Percentiles rank a stretch among this genome's conserved stretches.
phyloP scores from a whole-genome alignment of 495 filamentous ascomycete species.

The Penicillium cosmopolitanum region DNA sequence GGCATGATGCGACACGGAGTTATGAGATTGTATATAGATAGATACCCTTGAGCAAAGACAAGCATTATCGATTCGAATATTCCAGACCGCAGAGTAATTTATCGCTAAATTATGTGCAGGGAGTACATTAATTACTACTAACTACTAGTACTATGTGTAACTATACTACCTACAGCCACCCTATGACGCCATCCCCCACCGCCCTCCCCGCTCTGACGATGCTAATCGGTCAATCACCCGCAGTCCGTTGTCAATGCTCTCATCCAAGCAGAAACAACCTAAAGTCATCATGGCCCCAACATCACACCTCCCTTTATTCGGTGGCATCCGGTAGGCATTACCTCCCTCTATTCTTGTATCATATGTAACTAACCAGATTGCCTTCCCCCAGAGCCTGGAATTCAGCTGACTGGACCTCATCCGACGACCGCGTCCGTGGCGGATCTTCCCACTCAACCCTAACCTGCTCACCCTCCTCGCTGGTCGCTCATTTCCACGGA shows the following conservation, averaged over 20 bases:
- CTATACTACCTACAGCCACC: background rate
- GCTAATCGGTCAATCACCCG: background rate
- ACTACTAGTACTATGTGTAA: too few species aligned
- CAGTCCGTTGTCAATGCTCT: background rate
- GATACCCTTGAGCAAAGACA: slow-evolving; percentile 24
- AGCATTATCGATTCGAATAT: background rate
- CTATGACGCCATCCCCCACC: slow-evolving; percentile 25
- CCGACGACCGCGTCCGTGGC: slow-evolving; percentile 75
- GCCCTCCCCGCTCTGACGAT: slow-evolving; percentile 16
- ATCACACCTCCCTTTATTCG: slow-evolving; percentile 25
- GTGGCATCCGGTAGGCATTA: slow-evolving; percentile 18
- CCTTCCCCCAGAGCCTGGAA: slow-evolving; percentile 43
- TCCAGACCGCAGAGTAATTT: background rate
- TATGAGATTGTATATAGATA: slow-evolving; percentile 25
- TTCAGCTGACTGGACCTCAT: slow-evolving; percentile 61
- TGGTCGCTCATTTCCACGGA: slow-evolving; percentile 60
- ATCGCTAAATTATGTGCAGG: too few species aligned
- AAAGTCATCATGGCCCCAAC: slow-evolving; percentile 17
- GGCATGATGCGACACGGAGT: slow-evolving; percentile 12
- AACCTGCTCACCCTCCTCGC: slow-evolving; percentile 23
- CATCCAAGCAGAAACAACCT: slow-evolving; percentile 9
- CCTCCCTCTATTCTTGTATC: background rate
- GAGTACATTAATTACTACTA: too few species aligned
- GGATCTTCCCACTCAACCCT: slow-evolving; percentile 65
- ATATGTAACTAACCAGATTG: background rate